Evolutionary conservation across 2,329 filamentous ascomycete genomes (phyloP), one percentile per base, ranked within the genome.

Genomic region (Trichothecium roseum): DNA sequence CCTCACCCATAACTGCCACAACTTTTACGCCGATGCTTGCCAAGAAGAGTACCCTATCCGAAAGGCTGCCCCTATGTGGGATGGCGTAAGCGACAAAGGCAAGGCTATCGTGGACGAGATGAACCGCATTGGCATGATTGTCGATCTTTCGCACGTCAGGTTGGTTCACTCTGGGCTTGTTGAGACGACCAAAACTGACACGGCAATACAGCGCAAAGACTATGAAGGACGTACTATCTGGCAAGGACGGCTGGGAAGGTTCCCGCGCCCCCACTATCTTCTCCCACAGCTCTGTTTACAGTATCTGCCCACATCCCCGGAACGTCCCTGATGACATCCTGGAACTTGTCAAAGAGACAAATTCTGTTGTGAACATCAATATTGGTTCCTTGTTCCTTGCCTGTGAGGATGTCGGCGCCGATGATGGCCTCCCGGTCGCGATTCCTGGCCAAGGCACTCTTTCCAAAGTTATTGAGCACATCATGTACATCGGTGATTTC

Each of bases 41-140:
- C 58, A 91, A 5, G 64, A 68, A 46, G 66, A 81, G 41, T 54
- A 62, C 20, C 69, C 72, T 2, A 46, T 64, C 12, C 51, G 60
- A 45, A 58, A 63, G 56, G 66, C 73, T 40, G 56, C 70, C 35
- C 74, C 81, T 0, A 62, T 71, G 37, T 84, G 79, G 74, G 63
- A 70, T 35, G 89, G 89, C 3, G 67, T 96, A 2, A 89, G 81
- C 40, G 63, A 69, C 1, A 68, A 69, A 2, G 89, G 89, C 4
- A 71, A 74, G 35, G 54, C 67, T 10, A 60, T 95, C 1, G 66
- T 96, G 30, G 66, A 67, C 26, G 89, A 96, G 63, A 95, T 96
- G 88, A 96, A 95, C 55, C 74, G 89, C 3, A 65, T 95, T 2
- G 89, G 89, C 18, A 87, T 95, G 79, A 77, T 95, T n/a, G 83